Base-by-base conservation (phyloP, 2,329 filamentous ascomycete genomes). In the Zasmidium cellare region DNA sequence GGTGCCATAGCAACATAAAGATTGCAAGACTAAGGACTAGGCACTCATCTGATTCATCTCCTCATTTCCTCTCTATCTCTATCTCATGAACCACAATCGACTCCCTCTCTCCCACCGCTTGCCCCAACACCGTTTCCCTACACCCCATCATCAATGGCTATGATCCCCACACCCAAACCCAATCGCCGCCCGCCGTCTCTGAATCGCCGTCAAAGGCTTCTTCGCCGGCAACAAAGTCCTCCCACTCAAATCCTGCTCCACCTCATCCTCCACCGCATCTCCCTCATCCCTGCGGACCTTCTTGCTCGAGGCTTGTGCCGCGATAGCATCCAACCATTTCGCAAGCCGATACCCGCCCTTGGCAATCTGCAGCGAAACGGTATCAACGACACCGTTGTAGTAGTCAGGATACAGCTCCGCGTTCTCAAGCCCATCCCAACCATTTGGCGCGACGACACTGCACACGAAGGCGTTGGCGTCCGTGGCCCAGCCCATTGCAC, bases 401-500 rank as follows among this genome's bases (percentile, higher is more conserved):
- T 73, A 73, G 3, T 49, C 60, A 9, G 64, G 62, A 31, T 65
- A 72, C 24, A 79, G 61, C 49, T 80, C 77, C 3, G 20, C 66
- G 7, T 65, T 69, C 24, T 72, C 62, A 0, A 79, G 69, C 3
- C 69, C 70, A 14, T 69, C 68, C 6, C 67, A 59, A 3, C 77
- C 77, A 9, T 75, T 65, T 0, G 75, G 75, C 24, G 78, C 57
- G 0, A 79, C 77, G 16, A 72, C 69, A 3, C 67, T 68, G 68
- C 78, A 79, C 11, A 80, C 75, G 45, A 70, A 75, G 0, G 65
- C 59, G 57, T 80, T 80, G 2, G 76, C 68, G 51, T 79, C 78
- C 3, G 58, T 60, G 1, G 76, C 76, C 77, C 77, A 80, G 9
- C 62, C 57, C 66, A 79, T 69, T 14, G 76, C 71, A 9, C 69